Evolutionary conservation across 345 rosid genomes (phyloP).

Genomic region (Excoecaria cochinchinensis): DNA sequence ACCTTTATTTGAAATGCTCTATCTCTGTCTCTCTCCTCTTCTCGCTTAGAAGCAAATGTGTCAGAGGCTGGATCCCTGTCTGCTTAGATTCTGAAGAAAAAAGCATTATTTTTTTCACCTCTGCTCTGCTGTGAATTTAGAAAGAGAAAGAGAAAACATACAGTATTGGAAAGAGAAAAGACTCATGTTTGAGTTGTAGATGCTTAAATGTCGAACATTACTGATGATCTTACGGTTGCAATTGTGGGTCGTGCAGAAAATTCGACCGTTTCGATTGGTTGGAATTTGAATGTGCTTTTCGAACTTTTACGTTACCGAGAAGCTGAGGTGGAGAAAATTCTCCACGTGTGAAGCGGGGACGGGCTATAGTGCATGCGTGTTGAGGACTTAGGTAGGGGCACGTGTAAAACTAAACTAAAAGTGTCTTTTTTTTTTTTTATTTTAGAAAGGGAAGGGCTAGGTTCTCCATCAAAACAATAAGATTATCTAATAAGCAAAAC

Average conservation of each 20-base stretch:
- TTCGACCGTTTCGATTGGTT: constrained; percentile 54
- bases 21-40: constrained; percentile 7
- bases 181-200: neutral
- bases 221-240: constrained; percentile 42
- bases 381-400: too few relatives aligned
- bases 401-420: too few relatives aligned
- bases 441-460: too few relatives aligned
- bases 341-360: constrained; percentile 31
- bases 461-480: too few relatives aligned
- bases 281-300: constrained; percentile 37
- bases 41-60: constrained; percentile 36
- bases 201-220: constrained; percentile 24
- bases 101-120: neutral
- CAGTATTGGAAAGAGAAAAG: constrained; percentile 8
- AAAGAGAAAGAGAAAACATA: neutral
- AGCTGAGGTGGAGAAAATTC: constrained; percentile 32
- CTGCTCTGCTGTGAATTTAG: neutral
- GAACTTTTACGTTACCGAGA: constrained; percentile 13
- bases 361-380: too few relatives aligned
- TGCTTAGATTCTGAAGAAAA: constrained; percentile 27
- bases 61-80: constrained; percentile 41
- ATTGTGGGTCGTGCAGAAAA: constrained; percentile 9
- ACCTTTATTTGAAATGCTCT: constrained; percentile 14
- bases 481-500: too few relatives aligned
- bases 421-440: too few relatives aligned